Evolutionary conservation across 2,329 filamentous ascomycete species (phyloP).

Genomic region (Sarocladium strictum): DNA sequence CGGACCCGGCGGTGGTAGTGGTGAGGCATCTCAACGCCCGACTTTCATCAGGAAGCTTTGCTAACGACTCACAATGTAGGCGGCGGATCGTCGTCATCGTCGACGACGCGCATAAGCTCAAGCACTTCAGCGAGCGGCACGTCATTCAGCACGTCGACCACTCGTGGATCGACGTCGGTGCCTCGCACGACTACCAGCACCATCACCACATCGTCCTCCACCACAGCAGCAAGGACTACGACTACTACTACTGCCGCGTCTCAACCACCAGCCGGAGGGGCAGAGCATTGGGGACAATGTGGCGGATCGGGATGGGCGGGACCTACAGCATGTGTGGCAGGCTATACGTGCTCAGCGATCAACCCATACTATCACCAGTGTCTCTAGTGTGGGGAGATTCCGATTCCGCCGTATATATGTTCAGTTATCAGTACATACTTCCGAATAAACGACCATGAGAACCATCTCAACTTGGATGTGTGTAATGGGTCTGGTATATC

Average conservation of each 20-base stretch:
- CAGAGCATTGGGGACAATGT: conserved; percentile 3
- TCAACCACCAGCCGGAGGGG: conserved; percentile 2
- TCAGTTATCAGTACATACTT: too few relatives aligned
- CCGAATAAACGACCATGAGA: too few relatives aligned
- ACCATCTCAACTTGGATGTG: too few relatives aligned
- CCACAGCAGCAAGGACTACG: not conserved
- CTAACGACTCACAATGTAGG: not conserved
- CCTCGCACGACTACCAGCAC: not conserved
- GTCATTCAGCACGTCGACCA: not conserved
- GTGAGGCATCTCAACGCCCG: not conserved
- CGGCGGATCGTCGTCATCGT: not conserved
- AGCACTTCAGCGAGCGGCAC: not conserved
- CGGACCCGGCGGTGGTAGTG: conserved; percentile 6
- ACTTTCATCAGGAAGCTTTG: not conserved
- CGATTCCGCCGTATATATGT: not conserved
- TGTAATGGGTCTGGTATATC: too few relatives aligned
- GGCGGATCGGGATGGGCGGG: conserved; percentile 2
- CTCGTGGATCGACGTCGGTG: not conserved
- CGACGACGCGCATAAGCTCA: not conserved
- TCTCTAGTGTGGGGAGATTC: not conserved
- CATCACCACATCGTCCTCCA: not conserved
- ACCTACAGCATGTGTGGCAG: conserved; percentile 2
- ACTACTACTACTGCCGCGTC: too few relatives aligned
- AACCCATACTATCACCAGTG: conserved; percentile 8
- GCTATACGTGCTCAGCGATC: conserved; percentile 2